phyloP scores from a whole-genome alignment of 2,329 filamentous ascomycete species.

The Aspergillus sp. region DNA sequence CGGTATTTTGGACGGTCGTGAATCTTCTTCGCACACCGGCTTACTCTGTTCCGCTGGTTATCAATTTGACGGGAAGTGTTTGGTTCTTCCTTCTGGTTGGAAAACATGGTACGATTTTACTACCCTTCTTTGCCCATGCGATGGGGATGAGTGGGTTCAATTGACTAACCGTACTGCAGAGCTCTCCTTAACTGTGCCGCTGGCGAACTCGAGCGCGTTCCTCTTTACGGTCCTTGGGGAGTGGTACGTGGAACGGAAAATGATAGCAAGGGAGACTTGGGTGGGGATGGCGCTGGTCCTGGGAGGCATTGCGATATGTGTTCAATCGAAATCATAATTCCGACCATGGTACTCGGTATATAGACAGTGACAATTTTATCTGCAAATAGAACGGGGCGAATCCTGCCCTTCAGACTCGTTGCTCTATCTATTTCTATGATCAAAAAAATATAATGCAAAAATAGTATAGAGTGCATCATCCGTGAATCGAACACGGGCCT shows the following conservation, averaged over 20 bases:
- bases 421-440: neutral
- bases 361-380: neutral
- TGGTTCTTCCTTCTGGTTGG: constrained; percentile 98
- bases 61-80: constrained; percentile 89
- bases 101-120: constrained; percentile 69
- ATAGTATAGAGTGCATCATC: constrained; percentile 38
- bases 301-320: constrained; percentile 78
- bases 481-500: constrained; percentile 50
- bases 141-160: neutral
- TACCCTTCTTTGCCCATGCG: neutral
- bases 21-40: constrained; percentile 78
- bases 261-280: constrained; percentile 82
- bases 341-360: neutral
- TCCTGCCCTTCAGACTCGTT: too few species aligned
- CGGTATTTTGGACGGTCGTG: constrained; percentile 69
- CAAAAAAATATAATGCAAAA: neutral
- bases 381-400: neutral
- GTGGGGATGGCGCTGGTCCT: constrained; percentile 78
- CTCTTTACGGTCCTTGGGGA: constrained; percentile 94
- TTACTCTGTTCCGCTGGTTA: constrained; percentile 79
- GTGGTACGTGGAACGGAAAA: constrained; percentile 91
- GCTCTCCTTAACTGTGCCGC: constrained; percentile 87
- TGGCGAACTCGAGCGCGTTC: constrained; percentile 91
- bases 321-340: constrained; percentile 54
- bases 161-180: constrained; percentile 53